phyloP scores from a whole-genome alignment of 2,329 filamentous ascomycete species.

The Neonectria ditissima region DNA sequence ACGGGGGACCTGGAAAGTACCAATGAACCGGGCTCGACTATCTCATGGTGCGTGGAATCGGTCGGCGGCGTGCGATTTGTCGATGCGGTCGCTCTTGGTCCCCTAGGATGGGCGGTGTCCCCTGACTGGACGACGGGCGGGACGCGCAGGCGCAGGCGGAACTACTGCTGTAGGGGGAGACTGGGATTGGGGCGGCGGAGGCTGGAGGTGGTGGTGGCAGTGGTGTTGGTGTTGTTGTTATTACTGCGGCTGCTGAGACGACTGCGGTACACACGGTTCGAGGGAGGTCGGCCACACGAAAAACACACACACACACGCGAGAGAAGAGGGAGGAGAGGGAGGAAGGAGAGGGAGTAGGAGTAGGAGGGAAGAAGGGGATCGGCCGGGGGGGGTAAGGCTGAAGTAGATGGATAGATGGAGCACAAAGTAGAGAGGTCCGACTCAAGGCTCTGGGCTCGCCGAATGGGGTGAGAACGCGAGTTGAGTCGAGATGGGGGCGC shows the following conservation, averaged over 20 bases:
- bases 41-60: conserved; percentile 57
- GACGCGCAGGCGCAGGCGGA: conserved; percentile 35
- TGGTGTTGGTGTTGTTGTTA: conserved; percentile 40
- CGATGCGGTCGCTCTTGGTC: conserved; percentile 46
- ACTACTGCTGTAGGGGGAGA: conserved; percentile 42
- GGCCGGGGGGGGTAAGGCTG: conserved; percentile 36
- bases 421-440: conserved; percentile 23
- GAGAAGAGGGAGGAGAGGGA: conserved; percentile 24
- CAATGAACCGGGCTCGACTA: conserved; percentile 53
- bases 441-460: conserved; percentile 36
- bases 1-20: conserved; percentile 45
- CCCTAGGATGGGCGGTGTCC: conserved; percentile 36
- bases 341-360: conserved; percentile 10
- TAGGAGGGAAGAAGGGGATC: conserved; percentile 20
- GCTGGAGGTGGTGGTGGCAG: conserved; percentile 36
- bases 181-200: conserved; percentile 37
- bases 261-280: conserved; percentile 42
- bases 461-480: conserved; percentile 42
- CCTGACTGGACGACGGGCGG: conserved; percentile 41
- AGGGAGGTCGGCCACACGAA: conserved; percentile 28
- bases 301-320: conserved; percentile 25
- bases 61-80: conserved; percentile 49
- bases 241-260: conserved; percentile 39
- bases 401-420: conserved; percentile 14
- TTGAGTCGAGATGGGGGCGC: conserved; percentile 44